phyloP scores from a whole-genome alignment of 2,329 filamentous ascomycete species.

The Karstenula rhodostoma region DNA sequence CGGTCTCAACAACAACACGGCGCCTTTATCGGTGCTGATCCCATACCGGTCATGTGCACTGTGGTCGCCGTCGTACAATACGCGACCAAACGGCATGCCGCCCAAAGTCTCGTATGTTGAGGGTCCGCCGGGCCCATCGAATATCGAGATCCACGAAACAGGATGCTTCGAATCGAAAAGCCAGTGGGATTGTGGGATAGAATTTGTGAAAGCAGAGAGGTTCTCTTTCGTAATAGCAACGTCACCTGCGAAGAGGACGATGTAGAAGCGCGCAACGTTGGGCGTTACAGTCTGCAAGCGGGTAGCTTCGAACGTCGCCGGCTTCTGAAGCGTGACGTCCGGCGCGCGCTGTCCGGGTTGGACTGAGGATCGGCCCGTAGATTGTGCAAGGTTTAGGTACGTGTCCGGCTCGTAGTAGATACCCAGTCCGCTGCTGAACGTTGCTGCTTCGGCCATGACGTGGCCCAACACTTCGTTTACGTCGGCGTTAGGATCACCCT shows the following conservation, averaged over 20 bases:
- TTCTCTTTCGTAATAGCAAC: conserved; percentile 24
- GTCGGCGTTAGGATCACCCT: conserved; percentile 37
- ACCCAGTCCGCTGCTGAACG: conserved; percentile 43
- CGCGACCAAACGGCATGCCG: conserved; percentile 44
- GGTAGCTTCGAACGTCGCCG: conserved; percentile 55
- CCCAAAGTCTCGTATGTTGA: conserved; percentile 42
- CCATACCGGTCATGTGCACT: conserved; percentile 46
- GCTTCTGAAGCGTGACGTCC: conserved; percentile 56
- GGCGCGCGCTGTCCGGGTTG: conserved; percentile 56
- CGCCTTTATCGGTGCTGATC: conserved; percentile 29
- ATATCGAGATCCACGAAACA: conserved; percentile 37
- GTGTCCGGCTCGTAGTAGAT: conserved; percentile 47
- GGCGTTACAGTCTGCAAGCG: conserved; percentile 56
- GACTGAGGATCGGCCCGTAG: conserved; percentile 23
- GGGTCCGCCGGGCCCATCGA: conserved; percentile 33
- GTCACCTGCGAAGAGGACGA: conserved; percentile 54
- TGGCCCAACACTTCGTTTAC: conserved; percentile 37
- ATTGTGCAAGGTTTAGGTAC: conserved; percentile 40
- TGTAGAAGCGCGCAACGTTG: conserved; percentile 54
- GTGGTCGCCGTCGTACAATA: conserved; percentile 45
- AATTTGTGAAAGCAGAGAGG: conserved; percentile 23
- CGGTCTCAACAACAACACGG: conserved; percentile 42
- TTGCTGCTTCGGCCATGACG: conserved; percentile 38
- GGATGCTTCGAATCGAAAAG: conserved; percentile 24
- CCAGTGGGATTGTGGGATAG: conserved; percentile 17